Evolutionary conservation across 164 flowering plant genomes (phyloP), one percentile per base, ranked within the genome.

Genomic region (Vitis amurensis): DNA sequence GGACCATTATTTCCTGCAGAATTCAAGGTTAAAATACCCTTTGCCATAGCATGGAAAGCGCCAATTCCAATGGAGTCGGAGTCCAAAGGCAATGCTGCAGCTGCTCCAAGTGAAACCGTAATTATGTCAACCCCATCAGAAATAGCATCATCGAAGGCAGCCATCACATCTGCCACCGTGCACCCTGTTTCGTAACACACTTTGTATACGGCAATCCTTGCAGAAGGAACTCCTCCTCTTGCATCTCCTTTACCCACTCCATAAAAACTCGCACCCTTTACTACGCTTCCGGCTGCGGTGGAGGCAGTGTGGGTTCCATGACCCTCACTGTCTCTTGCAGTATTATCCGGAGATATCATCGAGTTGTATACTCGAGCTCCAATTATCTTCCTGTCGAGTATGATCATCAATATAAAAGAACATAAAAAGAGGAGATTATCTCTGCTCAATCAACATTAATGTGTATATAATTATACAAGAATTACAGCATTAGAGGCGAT

Each of bases 261-360:
- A 48, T 31, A 74, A 50, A 72, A 78, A 19, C 76, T 74, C 4
- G 23, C 80, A 59, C 11, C 61, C 8, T 11, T 29, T 1, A 83
- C 84, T 29, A 0, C 5, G 47, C 63, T 76, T 3, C 86, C 86
- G 0, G 84, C 82, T 31, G 78, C 86, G 0, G 59, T 81, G 0
- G 86, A 83, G 9, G 86, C 82, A 8, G 77, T 73, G 37, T 81
- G 86, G n/a, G 71, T 64, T n/a, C 86, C 86, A 68, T 83, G 86
- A 9, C 86, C 84, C 0, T 6, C 44, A 0, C 2, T 1, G 47
- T 80, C 84, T 44, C 71, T 67, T 37, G 81, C 77, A 31, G 75
- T 11, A 51, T 57, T 7, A 0, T 4, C n/a, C 11, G n/a, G 11
- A 37, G 4, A 3, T 37, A 37, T 3, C 44, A 17, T 0, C 1